A percentile compares a stretch with the other conserved stretches of the same genome.
phyloP scores from a whole-genome alignment of 257 asterid genomes.

The Solanum sejunctum region DNA sequence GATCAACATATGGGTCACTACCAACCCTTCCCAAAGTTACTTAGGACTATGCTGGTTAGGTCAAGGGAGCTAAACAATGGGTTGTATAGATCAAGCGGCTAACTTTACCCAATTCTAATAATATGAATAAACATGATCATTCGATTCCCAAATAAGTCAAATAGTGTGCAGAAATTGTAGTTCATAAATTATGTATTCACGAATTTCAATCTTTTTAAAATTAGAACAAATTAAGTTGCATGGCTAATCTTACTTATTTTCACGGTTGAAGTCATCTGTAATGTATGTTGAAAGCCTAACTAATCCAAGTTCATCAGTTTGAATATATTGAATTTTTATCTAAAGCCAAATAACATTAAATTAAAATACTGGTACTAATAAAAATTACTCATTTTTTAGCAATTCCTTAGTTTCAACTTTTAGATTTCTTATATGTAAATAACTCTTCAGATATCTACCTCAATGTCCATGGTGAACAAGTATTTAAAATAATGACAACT shows the following conservation, averaged over 20 bases:
- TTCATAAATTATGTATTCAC: not conserved
- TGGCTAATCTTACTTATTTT: not conserved
- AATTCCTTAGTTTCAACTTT: not conserved
- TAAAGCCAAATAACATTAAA: not conserved
- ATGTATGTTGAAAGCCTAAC: not conserved
- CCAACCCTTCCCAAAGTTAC: not conserved
- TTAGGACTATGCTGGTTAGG: not conserved
- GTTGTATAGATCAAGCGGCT: not conserved
- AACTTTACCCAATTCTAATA: too few relatives aligned
- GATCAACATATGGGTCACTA: not conserved
- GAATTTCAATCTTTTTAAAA: not conserved
- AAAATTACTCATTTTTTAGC: too few relatives aligned
- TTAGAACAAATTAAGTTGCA: not conserved
- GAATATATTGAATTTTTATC: not conserved
- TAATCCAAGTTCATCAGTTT: constrained; percentile 52
- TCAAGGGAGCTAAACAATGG: too few relatives aligned
- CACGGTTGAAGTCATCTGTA: not conserved
- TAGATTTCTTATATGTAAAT: not conserved
- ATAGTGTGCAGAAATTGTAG: not conserved
- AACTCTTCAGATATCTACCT: not conserved
- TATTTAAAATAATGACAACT: not conserved
- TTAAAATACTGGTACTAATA: not conserved
- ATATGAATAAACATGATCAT: not conserved
- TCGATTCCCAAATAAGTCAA: not conserved
- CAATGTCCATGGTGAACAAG: not conserved